phyloP scores from a whole-genome alignment of 1,139 yeast species.

The Yamadazyma blattariae region DNA sequence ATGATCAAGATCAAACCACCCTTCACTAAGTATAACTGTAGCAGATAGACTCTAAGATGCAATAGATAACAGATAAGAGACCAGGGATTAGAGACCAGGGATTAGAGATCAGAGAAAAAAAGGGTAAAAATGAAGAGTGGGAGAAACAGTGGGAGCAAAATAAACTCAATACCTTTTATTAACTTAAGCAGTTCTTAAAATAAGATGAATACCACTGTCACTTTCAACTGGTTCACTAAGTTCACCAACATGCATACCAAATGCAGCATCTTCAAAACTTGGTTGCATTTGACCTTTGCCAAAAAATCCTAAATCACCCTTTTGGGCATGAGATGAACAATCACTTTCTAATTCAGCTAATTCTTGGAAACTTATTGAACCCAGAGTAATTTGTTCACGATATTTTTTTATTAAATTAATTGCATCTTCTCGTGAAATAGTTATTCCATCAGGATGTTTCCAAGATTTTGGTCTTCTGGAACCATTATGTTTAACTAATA shows the following conservation, averaged over 20 bases:
- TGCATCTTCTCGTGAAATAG: constrained; percentile 83
- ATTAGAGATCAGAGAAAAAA: too few species aligned
- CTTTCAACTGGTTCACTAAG: constrained; percentile 81
- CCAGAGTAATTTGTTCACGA: constrained; percentile 61
- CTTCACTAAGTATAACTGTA: too few species aligned
- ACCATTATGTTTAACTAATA: constrained; percentile 76
- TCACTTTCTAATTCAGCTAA: constrained; percentile 84
- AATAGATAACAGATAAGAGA: too few species aligned
- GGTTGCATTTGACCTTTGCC: constrained; percentile 95
- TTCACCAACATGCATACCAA: constrained; percentile 77
- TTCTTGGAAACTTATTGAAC: constrained; percentile 67
- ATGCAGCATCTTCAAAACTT: constrained; percentile 84
- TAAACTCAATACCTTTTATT: too few species aligned
- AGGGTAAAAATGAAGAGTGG: neutral
- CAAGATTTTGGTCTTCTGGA: constrained; percentile 91
- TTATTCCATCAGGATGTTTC: constrained; percentile 71
- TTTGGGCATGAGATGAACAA: constrained; percentile 80
- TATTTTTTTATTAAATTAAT: constrained; percentile 58
- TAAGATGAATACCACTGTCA: constrained; percentile 87
- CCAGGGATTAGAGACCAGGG: too few species aligned
- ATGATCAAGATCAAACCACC: neutral
- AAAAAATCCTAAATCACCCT: constrained; percentile 90
- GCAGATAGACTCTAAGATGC: too few species aligned
- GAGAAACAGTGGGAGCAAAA: neutral
- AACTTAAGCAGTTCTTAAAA: constrained; percentile 73